phyloP scores from a whole-genome alignment of 2,329 filamentous ascomycete genomes.

The Calonectria pseudoturangicola region DNA sequence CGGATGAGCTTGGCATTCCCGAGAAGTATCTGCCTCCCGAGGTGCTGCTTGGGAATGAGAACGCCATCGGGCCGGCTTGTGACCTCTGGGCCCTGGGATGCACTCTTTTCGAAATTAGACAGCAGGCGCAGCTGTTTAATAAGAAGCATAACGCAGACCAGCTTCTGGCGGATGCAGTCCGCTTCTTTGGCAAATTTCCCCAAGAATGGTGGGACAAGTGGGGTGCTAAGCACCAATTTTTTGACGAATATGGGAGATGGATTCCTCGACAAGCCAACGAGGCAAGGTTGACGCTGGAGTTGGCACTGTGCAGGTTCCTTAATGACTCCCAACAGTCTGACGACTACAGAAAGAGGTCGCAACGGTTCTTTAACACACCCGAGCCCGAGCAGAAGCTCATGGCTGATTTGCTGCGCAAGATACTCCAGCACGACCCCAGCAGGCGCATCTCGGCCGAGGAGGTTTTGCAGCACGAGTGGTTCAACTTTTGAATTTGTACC shows the following conservation, averaged over 20 bases:
- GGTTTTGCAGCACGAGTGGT: slow-evolving; percentile 51
- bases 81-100: no score
- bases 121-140: slow-evolving; percentile 54
- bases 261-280: not conserved
- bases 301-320: not conserved
- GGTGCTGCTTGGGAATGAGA: slow-evolving; percentile 37
- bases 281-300: slow-evolving; percentile 25
- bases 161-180: slow-evolving; percentile 51
- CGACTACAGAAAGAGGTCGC: not conserved
- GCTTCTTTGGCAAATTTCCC: slow-evolving; percentile 57
- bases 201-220: slow-evolving; percentile 57
- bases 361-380: slow-evolving; percentile 6
- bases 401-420: slow-evolving; percentile 50
- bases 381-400: slow-evolving; percentile 49
- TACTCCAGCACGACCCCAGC: slow-evolving; percentile 47
- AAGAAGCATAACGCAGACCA: slow-evolving; percentile 55
- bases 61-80: no score
- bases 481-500: slow-evolving; percentile 28
- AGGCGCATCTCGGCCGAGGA: slow-evolving; percentile 42
- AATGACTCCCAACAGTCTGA: not conserved
- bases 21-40: slow-evolving; percentile 56
- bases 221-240: slow-evolving; percentile 48
- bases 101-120: slow-evolving; percentile 33
- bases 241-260: slow-evolving; percentile 45
- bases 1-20: slow-evolving; percentile 53